Evolutionary conservation across 176 grass and related monocot genomes (phyloP), one percentile per base, ranked within the genome.

Genomic region (Saccharum officinarum): DNA sequence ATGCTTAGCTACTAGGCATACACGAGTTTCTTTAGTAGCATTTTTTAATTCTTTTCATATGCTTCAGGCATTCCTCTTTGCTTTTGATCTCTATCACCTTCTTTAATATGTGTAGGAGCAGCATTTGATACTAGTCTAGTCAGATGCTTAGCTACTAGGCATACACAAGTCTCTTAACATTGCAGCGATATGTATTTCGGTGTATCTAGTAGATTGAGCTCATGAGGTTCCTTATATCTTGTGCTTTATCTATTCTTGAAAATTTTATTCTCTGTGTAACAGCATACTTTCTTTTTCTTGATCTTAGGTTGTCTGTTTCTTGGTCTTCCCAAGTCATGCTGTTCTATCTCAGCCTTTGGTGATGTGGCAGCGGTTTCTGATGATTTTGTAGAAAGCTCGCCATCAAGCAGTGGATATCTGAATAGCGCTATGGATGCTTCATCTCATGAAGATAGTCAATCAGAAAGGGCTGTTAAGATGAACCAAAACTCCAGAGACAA

Each of bases 261-360:
- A 76, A 12, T 9, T 69, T 68, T 75, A 11, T 59, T 3, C 36
- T 69, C 3, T 46, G 14, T 47, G 23, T 13, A 12, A 63, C 22
- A 10, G 8, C 20, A 25, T 59, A 6, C 7, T 40, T 39, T 39
- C 1, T 78, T 44, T 81, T 33, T 81, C 34, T 22, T 74, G 10
- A 74, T 90, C 61, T 64, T 75, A 95, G 93, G 85, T 66, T 85
- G 81, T 62, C 2, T 84, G 54, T 76, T 73, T 52, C 54, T 69
- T 73, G 30, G 69, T 73, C 82, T 20, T 83, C 65, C 40, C 36
- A 76, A 87, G 30, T 67, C 76, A 7, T 73, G 28, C 73, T 89
- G 75, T 18, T 91, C 78, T 81, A 47, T 93, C 50, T 52, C 89
- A 60, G 91, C 81, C 10, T 55, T 84, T 31, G 89, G 80, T 76